Evolutionary conservation across 1,284 basidiomycete species (phyloP).

Genomic region (Pseudozyma pruni): DNA sequence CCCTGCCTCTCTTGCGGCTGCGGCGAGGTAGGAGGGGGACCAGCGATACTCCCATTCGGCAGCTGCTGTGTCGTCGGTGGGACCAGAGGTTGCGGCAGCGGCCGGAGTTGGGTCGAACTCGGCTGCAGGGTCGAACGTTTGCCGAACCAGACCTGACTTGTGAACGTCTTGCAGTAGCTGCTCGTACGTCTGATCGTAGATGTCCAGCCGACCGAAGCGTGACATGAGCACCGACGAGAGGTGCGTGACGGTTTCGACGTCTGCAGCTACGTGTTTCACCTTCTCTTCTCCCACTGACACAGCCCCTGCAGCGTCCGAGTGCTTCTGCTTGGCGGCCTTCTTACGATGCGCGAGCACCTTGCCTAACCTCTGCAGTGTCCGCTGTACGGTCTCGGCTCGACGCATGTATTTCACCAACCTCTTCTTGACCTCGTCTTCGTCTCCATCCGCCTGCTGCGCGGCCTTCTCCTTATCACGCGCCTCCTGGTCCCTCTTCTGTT

Average conservation of each 20-base stretch:
- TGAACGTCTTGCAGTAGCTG: conserved; percentile 54
- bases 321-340: conserved; percentile 72
- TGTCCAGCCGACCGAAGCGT: conserved; percentile 55
- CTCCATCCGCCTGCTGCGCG: conserved; percentile 77
- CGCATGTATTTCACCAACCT: conserved; percentile 75
- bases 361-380: conserved; percentile 87
- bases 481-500: conserved; percentile 73
- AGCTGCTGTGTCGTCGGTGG: neutral
- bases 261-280: conserved; percentile 15
- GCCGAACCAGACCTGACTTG: conserved; percentile 55
- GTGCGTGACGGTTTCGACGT: conserved; percentile 57
- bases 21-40: conserved; percentile 59
- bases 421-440: conserved; percentile 73
- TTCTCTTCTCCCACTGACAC: neutral
- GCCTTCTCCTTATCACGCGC: conserved; percentile 68
- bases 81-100: neutral
- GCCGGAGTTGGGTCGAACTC: conserved; percentile 13
- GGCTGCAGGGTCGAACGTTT: conserved; percentile 61
- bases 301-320: conserved; percentile 63
- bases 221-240: conserved; percentile 62
- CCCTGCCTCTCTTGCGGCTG: conserved; percentile 39
- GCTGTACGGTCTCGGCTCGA: conserved; percentile 88
- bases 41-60: conserved; percentile 61
- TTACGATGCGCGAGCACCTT: conserved; percentile 67
- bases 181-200: conserved; percentile 65